Percentiles rank a stretch among this genome's conserved stretches.
phyloP scores from a whole-genome alignment of 257 asterid genomes.

The Ehretia macrophylla region DNA sequence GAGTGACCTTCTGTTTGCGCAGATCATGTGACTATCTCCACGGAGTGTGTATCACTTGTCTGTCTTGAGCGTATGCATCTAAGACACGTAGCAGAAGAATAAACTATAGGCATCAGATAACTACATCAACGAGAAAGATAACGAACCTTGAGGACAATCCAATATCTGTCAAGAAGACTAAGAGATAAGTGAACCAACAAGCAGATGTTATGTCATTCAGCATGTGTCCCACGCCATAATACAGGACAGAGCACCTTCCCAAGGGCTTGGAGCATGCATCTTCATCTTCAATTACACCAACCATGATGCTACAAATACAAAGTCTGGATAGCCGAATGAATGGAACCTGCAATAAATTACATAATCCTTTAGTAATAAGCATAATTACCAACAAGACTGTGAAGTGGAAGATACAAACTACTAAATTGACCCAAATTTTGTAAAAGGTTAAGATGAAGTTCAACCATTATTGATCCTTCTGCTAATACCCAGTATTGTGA shows the following conservation, averaged over 20 bases:
- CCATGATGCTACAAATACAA: slow-evolving; percentile 28
- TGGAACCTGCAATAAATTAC: slow-evolving; percentile 26
- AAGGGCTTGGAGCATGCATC: slow-evolving; percentile 38
- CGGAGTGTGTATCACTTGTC: no score
- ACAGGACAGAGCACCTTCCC: slow-evolving; percentile 55
- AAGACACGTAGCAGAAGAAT: no score
- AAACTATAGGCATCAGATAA: slow-evolving; percentile 1
- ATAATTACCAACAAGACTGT: no score
- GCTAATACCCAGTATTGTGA: no score
- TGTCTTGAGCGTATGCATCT: no score
- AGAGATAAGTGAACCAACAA: slow-evolving; percentile 93
- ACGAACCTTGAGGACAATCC: slow-evolving; percentile 83
- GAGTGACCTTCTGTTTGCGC: no score
- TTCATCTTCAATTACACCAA: slow-evolving; percentile 36
- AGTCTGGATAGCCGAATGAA: neutral
- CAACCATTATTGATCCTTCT: no score
- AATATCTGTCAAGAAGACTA: slow-evolving; percentile 79
- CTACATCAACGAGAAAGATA: neutral
- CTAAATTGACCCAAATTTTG: no score
- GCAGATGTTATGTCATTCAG: slow-evolving; percentile 91
- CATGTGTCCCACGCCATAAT: slow-evolving; percentile 91
- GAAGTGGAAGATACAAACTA: no score
- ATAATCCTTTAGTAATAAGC: no score
- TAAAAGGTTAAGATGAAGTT: no score
- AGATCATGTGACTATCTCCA: no score